These are phyloP conservation scores for Candida ovalis DNA, from an alignment of 805 yeast genomes.

Conservation along the genomic window DNA sequence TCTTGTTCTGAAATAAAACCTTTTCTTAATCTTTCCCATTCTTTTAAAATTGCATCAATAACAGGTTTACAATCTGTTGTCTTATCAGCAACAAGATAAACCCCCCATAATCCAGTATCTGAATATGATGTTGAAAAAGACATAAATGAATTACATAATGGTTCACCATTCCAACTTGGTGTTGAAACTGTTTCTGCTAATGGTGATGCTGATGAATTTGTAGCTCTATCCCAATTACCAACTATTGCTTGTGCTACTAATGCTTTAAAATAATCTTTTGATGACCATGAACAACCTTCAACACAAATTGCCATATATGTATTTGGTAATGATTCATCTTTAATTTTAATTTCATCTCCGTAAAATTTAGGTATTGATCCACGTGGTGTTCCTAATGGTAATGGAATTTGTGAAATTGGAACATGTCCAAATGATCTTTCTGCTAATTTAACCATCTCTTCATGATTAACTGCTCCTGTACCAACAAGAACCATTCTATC, in stretches of 20 bases:
- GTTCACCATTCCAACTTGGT: slow-evolving; percentile 51
- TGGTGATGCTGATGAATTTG: slow-evolving; percentile 83
- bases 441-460: slow-evolving; percentile 73
- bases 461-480: slow-evolving; percentile 91
- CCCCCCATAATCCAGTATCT: slow-evolving; percentile 98
- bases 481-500: slow-evolving; percentile 99
- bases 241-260: slow-evolving; percentile 94
- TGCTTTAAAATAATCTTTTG: slow-evolving; percentile 92
- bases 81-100: slow-evolving; percentile 83
- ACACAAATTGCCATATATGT: slow-evolving; percentile 92
- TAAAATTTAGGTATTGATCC: slow-evolving; percentile 74
- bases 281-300: slow-evolving; percentile 98
- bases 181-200: slow-evolving; percentile 57
- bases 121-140: slow-evolving; percentile 96
- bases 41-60: slow-evolving; percentile 71
- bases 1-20: slow-evolving; percentile 81
- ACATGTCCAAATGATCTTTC: slow-evolving; percentile 72
- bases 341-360: slow-evolving; percentile 82
- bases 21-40: slow-evolving; percentile 81
- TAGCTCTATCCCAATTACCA: slow-evolving; percentile 95
- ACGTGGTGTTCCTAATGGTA: slow-evolving; percentile 71
- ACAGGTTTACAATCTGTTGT: slow-evolving; percentile 61
- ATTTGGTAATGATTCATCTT: slow-evolving; percentile 77
- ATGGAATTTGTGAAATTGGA: slow-evolving; percentile 46
- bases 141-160: slow-evolving; percentile 91